Conservation (phyloP, 83 land plant genomes). For the Larix sibirica region DNA sequence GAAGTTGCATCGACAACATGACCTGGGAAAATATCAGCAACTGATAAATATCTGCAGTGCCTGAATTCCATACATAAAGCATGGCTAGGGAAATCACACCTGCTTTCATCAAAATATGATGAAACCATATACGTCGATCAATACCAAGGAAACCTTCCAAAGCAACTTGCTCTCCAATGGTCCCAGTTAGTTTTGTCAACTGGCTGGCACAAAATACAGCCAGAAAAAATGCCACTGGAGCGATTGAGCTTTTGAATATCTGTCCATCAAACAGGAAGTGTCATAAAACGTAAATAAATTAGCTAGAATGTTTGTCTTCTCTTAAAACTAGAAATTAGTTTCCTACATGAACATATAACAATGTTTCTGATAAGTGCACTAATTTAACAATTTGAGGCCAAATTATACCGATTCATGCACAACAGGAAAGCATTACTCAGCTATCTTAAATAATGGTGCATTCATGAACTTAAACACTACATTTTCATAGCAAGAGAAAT, state of each 20-base stretch:
- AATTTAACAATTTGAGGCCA: not conserved
- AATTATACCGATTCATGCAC: not conserved
- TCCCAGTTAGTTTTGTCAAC: constrained; percentile 63
- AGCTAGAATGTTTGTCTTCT: not conserved
- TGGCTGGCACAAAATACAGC: constrained; percentile 73
- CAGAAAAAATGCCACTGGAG: constrained; percentile 51
- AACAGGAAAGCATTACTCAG: not conserved
- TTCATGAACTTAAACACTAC: too few species aligned
- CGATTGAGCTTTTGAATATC: constrained; percentile 67
- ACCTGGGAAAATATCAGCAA: constrained; percentile 80
- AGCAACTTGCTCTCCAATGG: constrained; percentile 47
- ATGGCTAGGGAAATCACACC: constrained; percentile 62
- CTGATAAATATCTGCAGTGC: constrained; percentile 81
- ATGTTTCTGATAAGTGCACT: not conserved
- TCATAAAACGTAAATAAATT: not conserved
- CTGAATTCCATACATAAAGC: constrained; percentile 60
- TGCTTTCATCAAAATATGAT: constrained; percentile 50
- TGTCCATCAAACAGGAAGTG: constrained; percentile 23
- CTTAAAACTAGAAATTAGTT: not conserved
- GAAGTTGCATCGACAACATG: constrained; percentile 80
- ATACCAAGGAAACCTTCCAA: constrained; percentile 53
- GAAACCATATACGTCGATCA: constrained; percentile 59
- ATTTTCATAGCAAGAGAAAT: too few species aligned
- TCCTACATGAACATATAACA: not conserved
- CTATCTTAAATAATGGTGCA: not conserved